A percentile compares a stretch with the other conserved stretches of the same genome.
phyloP scores from a whole-genome alignment of 768 basidiomycete species.

The Podaxis sp. region DNA sequence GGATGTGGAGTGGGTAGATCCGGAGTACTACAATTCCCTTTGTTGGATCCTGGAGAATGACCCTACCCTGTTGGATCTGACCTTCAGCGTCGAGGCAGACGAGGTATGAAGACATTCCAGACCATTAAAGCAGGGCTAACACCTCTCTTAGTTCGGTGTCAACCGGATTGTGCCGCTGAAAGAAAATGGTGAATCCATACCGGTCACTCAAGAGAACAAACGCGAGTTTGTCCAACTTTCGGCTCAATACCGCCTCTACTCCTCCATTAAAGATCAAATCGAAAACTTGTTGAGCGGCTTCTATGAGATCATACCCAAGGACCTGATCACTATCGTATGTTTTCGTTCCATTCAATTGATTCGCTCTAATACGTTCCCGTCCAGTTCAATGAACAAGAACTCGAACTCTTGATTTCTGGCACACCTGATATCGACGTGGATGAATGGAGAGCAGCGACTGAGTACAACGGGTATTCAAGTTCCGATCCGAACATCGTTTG shows the following conservation, averaged over 20 bases:
- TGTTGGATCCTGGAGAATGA: constrained; percentile 99
- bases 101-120: constrained; percentile 50
- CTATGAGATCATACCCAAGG: constrained; percentile 97
- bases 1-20: constrained; percentile 97
- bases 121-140: constrained; percentile 14
- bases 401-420: constrained; percentile 92
- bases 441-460: constrained; percentile 92
- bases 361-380: constrained; percentile 12
- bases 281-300: constrained; percentile 88
- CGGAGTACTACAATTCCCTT: constrained; percentile 96
- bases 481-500: constrained; percentile 96
- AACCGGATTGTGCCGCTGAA: constrained; percentile 88
- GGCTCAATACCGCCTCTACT: constrained; percentile 89
- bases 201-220: constrained; percentile 96
- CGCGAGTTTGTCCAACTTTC: constrained; percentile 95
- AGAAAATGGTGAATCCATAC: constrained; percentile 75
- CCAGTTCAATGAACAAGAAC: constrained; percentile 92
- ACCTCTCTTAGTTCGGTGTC: constrained; percentile 70
- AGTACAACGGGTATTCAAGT: constrained; percentile 84
- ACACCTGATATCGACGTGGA: constrained; percentile 99
- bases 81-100: constrained; percentile 94
- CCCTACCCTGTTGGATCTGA: constrained; percentile 81
- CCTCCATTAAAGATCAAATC: constrained; percentile 95
- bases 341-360: background rate
- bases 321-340: constrained; percentile 88